Evolutionary conservation across 2,329 filamentous ascomycete species (phyloP).

Genomic region (Hypoxylon sp.): DNA sequence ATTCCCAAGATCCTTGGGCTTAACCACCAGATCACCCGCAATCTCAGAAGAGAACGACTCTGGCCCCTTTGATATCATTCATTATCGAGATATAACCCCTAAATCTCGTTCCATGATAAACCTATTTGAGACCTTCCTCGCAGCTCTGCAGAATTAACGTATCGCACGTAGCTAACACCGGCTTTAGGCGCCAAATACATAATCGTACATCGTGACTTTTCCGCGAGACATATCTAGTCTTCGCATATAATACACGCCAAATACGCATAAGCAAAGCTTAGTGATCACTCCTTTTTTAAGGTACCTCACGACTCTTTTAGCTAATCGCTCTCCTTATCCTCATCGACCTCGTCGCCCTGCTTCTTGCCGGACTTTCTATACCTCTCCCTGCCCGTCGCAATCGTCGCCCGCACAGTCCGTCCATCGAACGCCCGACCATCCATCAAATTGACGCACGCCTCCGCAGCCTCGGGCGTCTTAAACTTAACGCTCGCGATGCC

Average conservation of each 20-base stretch:
- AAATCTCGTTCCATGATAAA: neutral
- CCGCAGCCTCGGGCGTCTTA: conserved; percentile 77
- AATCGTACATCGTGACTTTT: conserved; percentile 34
- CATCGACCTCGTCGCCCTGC: conserved; percentile 54
- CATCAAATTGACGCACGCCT: conserved; percentile 81
- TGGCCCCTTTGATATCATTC: neutral
- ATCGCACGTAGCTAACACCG: neutral
- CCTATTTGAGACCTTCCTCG: conserved; percentile 1
- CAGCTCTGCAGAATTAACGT: neutral
- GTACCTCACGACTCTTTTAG: neutral
- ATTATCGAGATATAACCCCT: neutral
- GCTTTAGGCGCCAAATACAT: neutral
- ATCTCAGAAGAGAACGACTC: neutral
- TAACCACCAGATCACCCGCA: neutral
- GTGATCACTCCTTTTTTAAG: neutral
- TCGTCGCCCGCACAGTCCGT: conserved; percentile 77
- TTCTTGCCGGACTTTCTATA: conserved; percentile 78
- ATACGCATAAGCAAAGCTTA: conserved; percentile 2
- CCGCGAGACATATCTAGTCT: neutral
- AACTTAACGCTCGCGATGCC: conserved; percentile 92
- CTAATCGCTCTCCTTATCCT: conserved; percentile 29
- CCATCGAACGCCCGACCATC: conserved; percentile 85
- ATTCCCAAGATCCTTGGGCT: neutral
- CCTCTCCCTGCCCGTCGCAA: conserved; percentile 79
- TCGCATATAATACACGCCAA: conserved; percentile 16